phyloP scores from a whole-genome alignment of 352 stramenopile genomes.

The Pythium scleroteichum region DNA sequence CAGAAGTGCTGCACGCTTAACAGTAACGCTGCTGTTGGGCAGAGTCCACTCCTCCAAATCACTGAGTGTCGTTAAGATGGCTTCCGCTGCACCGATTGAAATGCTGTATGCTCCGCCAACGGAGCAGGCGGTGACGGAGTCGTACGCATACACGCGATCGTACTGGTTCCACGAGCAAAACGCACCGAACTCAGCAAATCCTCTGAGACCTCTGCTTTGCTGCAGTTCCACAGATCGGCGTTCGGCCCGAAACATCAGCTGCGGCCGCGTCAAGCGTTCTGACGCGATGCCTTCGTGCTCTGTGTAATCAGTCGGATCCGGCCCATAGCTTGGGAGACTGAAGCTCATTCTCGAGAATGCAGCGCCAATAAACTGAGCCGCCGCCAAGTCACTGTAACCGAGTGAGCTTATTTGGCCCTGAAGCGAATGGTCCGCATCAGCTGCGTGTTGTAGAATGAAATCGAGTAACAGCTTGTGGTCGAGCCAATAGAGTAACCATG shows the following conservation, averaged over 20 bases:
- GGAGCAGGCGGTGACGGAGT: conserved; percentile 11
- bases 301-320: conserved; percentile 12
- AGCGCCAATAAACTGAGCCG: conserved; percentile 54
- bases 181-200: conserved; percentile 44
- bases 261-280: conserved; percentile 36
- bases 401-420: background rate
- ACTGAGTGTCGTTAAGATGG: conserved; percentile 7
- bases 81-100: background rate
- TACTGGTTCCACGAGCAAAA: conserved; percentile 38
- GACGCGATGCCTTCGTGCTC: conserved; percentile 41
- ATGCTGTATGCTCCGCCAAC: conserved; percentile 5
- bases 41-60: conserved; percentile 14
- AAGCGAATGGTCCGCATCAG: conserved; percentile 11
- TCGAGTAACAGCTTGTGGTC: conserved; percentile 38
- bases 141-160: conserved; percentile 26
- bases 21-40: conserved; percentile 17
- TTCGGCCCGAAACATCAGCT: conserved; percentile 31
- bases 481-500: conserved; percentile 47
- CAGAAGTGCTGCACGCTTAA: conserved; percentile 38
- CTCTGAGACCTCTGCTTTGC: conserved; percentile 16
- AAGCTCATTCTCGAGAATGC: conserved; percentile 37
- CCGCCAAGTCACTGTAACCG: conserved; percentile 15
- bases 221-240: background rate
- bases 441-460: conserved; percentile 37
- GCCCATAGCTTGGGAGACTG: conserved; percentile 10